These are phyloP conservation scores for Lactarius hatsudake DNA, from an alignment of 768 basidiomycete genomes.

Conservation along the genomic window DNA sequence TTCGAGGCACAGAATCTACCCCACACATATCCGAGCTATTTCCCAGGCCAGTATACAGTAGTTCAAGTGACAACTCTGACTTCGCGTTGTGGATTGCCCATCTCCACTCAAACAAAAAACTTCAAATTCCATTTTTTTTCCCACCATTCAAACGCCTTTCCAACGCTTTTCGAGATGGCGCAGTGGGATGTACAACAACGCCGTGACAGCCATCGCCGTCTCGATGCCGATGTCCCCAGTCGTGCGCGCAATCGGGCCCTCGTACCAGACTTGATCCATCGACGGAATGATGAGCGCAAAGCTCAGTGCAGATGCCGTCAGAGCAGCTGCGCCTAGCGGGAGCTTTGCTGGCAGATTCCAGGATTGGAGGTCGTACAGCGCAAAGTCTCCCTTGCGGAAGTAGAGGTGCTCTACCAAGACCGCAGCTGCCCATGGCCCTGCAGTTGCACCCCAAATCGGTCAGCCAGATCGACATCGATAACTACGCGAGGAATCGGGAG, in stretches of 20 bases:
- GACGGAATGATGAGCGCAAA: constrained; percentile 59
- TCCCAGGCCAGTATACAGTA: too few relatives aligned
- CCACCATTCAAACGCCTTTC: constrained; percentile 7
- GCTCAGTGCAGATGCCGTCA: constrained; percentile 48
- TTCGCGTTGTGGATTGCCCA: background rate
- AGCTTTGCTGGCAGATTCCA: constrained; percentile 57
- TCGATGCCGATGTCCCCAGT: constrained; percentile 75
- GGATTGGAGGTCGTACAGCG: constrained; percentile 44
- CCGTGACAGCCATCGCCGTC: constrained; percentile 50
- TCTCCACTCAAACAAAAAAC: background rate
- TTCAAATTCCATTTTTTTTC: background rate
- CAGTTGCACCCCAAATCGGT: constrained; percentile 47
- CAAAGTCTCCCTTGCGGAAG: constrained; percentile 53
- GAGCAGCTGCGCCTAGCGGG: constrained; percentile 62
- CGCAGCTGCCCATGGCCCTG: constrained; percentile 50
- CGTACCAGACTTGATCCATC: constrained; percentile 72
- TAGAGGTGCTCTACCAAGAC: constrained; percentile 64
- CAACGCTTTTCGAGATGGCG: constrained; percentile 37
- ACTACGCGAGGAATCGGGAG: background rate
- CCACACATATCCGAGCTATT: too few relatives aligned
- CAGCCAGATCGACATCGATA: constrained; percentile 31
- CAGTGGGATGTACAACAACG: constrained; percentile 52
- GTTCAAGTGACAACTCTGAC: too few relatives aligned
- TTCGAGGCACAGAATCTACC: too few relatives aligned
- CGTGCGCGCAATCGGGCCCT: constrained; percentile 59